These are phyloP conservation scores for Nadsonia commutata DNA, from an alignment of 1,139 yeast genomes.

Conservation along the genomic window DNA sequence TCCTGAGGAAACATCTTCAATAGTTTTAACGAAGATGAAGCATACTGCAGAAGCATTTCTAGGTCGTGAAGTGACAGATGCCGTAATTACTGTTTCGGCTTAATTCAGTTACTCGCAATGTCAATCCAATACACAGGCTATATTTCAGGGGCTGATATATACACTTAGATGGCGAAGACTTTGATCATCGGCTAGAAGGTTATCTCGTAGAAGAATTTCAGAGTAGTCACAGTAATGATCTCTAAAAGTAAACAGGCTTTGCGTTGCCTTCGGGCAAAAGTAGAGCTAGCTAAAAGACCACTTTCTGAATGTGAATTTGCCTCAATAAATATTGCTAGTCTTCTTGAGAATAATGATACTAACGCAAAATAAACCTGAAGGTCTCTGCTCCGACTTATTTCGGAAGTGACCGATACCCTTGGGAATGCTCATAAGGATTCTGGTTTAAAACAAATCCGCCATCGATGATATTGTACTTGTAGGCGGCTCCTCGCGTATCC, in stretches of 20 bases:
- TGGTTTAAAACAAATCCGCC: constrained; percentile 70
- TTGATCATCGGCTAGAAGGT: constrained; percentile 91
- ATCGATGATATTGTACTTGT: constrained; percentile 95
- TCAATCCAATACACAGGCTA: constrained; percentile 95
- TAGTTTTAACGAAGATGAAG: constrained; percentile 90
- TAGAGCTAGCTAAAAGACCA: constrained; percentile 99
- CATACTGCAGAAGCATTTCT: constrained; percentile 89
- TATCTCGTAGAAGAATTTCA: constrained; percentile 91
- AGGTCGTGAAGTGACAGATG: constrained; percentile 73
- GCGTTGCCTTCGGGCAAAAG: constrained; percentile 97
- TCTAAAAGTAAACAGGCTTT: constrained; percentile 89
- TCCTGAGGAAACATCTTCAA: constrained; percentile 90
- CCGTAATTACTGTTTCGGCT: constrained; percentile 90
- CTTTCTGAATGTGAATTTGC: constrained; percentile 94
- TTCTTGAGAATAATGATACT: constrained; percentile 94
- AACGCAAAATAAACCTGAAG: constrained; percentile 99
- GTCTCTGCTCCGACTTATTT: constrained; percentile 88
- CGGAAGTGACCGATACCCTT: too few relatives aligned
- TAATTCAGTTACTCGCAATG: constrained; percentile 93
- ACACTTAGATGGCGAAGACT: constrained; percentile 99
- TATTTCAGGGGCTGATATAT: constrained; percentile 99
- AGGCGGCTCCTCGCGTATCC: constrained; percentile 99
- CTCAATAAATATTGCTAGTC: constrained; percentile 91
- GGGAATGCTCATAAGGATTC: too few relatives aligned
- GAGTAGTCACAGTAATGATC: constrained; percentile 89